A percentile compares a stretch with the other conserved stretches of the same genome.
Evolutionary conservation across 352 stramenopile genomes (phyloP).

Genomic region (Aphanomyces euteiches): DNA sequence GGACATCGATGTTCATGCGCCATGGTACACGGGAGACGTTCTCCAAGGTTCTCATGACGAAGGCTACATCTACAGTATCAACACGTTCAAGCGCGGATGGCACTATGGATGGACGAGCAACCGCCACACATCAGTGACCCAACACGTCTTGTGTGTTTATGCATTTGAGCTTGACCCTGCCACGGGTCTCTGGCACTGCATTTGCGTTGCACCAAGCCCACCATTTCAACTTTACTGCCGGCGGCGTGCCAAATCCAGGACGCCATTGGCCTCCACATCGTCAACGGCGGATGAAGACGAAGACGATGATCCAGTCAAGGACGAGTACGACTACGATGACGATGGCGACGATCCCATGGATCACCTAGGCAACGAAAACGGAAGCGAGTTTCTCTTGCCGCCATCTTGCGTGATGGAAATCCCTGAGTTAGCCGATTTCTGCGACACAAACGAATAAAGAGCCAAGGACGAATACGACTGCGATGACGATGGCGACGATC

Average conservation of each 20-base stretch:
- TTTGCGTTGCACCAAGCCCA: slow-evolving; percentile 16
- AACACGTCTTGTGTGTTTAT: slow-evolving; percentile 33
- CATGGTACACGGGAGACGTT: slow-evolving; percentile 23
- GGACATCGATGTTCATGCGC: slow-evolving; percentile 14
- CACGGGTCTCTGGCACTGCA: slow-evolving; percentile 12
- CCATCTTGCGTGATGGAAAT: slow-evolving; percentile 23
- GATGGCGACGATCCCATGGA: neutral
- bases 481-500: slow-evolving; percentile 16
- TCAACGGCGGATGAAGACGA: neutral
- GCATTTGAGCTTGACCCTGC: slow-evolving; percentile 24
- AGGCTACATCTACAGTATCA: slow-evolving; percentile 29
- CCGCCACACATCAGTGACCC: slow-evolving; percentile 33
- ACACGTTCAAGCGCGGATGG: slow-evolving; percentile 32
- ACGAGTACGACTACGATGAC: slow-evolving; percentile 17
- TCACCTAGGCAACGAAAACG: neutral
- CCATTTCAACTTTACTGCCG: slow-evolving; percentile 25
- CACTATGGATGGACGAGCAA: slow-evolving; percentile 36
- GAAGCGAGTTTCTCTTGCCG: slow-evolving; percentile 21
- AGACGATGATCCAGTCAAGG: neutral
- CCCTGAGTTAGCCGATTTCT: slow-evolving; percentile 17
- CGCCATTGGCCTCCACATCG: neutral
- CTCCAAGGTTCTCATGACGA: slow-evolving; percentile 26
- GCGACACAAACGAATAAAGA: neutral
- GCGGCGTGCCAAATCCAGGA: slow-evolving; percentile 15
- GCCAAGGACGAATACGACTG: slow-evolving; percentile 3